Evolutionary conservation across 169 alveolate genomes (phyloP), one percentile per base, ranked within the genome.

Genomic region (Cryptosporidium meleagridis): DNA sequence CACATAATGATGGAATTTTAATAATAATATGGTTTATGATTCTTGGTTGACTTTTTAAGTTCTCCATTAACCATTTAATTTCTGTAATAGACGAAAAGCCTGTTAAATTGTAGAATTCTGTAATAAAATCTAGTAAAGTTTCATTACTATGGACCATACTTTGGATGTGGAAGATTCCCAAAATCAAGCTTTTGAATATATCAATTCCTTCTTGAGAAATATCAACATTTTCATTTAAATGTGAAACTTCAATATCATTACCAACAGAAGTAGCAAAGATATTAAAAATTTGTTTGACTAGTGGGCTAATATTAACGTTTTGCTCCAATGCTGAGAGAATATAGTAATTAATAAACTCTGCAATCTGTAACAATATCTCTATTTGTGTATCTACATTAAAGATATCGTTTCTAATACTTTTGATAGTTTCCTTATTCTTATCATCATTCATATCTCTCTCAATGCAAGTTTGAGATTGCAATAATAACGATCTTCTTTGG

Each of bases 41-140:
- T 65, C 21, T 33, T n/a, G 72, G 72, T 8, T 65, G 33, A 21
- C 23, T 48, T 12, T 29, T 44, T 3, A 35, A 37, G 41, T 45
- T 61, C 39, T 80, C 75, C 21, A 65, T 80, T n/a, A 80, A n/a
- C 89, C 89, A 80, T 65, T 65, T 80, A 44, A 80, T 80, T 62
- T 62, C 89, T 2, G 89, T 80, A 29, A 80, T 35, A 26, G 69
- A 61, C 1, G 89, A 80, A 62, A 62, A 80, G 4, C 89, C 89
- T 35, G 89, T 80, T 14, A 65, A 35, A 62, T 80, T 80, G 75
- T 80, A 65, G 37, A 80, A 80, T 16, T 62, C 89, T n/a, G 31
- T 29, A 21, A 80, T 62, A 65, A 80, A 65, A 26, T 80, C 80
- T 8, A 80, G 14, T 44, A 80, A 37, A n/a, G 89, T 62, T 16